Evolutionary conservation across 805 yeast genomes (phyloP).

Genomic region (Sugiyamaella floridensis): DNA sequence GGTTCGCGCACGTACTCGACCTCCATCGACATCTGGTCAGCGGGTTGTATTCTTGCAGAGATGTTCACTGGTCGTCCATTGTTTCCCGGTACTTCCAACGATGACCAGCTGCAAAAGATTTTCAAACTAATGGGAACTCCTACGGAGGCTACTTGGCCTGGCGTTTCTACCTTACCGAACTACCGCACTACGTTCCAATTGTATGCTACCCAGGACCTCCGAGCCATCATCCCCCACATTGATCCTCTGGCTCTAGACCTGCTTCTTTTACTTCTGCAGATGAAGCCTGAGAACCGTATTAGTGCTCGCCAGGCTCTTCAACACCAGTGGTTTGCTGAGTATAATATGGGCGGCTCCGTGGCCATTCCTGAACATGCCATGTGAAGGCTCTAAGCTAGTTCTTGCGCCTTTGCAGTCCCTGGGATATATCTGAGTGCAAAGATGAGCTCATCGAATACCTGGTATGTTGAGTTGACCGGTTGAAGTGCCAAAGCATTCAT

Average conservation of each 20-base stretch:
- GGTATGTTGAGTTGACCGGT: background rate
- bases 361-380: background rate
- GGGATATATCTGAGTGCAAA: background rate
- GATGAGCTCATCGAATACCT: background rate
- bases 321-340: constrained; percentile 79
- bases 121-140: constrained; percentile 96
- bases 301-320: constrained; percentile 47
- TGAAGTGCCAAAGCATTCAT: background rate
- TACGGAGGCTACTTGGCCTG: constrained; percentile 94
- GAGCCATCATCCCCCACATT: constrained; percentile 57
- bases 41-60: constrained; percentile 96
- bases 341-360: constrained; percentile 28
- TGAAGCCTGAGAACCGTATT: constrained; percentile 47
- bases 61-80: constrained; percentile 98
- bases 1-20: constrained; percentile 96
- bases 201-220: constrained; percentile 82
- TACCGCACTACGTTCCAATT: constrained; percentile 77
- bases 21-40: constrained; percentile 97
- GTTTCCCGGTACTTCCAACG: constrained; percentile 94
- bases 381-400: background rate
- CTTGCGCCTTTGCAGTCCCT: background rate
- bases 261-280: constrained; percentile 47
- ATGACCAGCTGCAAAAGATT: constrained; percentile 87
- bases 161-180: constrained; percentile 83
- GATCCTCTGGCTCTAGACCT: constrained; percentile 65